These are phyloP conservation scores for Leptosphaerulina australis DNA, from an alignment of 2,329 filamentous ascomycete species.

Conservation along the genomic window DNA sequence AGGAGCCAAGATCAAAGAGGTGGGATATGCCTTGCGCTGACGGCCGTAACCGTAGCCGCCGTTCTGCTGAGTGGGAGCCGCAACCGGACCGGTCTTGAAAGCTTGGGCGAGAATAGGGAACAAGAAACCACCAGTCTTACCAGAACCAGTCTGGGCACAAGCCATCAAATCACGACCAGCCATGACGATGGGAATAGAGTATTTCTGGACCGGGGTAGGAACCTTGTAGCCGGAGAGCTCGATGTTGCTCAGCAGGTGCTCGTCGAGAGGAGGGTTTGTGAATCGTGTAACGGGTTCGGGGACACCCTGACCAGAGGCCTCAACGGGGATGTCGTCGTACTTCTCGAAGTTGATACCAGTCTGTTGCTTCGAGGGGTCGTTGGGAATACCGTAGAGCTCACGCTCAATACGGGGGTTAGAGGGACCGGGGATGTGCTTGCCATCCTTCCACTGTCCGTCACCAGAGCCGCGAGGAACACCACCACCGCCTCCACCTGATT, in stretches of 20 bases:
- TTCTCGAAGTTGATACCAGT: conserved; percentile 99
- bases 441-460: conserved; percentile 94
- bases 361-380: conserved; percentile 93
- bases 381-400: conserved; percentile 88
- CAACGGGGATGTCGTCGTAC: conserved; percentile 98
- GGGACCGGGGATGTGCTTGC: conserved; percentile 92
- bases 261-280: conserved; percentile 92
- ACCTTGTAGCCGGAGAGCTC: conserved; percentile 92
- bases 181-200: conserved; percentile 99
- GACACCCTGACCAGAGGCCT: conserved; percentile 91
- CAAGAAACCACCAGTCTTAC: conserved; percentile 99
- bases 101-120: conserved; percentile 99
- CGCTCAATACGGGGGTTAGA: conserved; percentile 88
- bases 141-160: conserved; percentile 98
- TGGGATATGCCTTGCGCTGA: conserved; percentile 97
- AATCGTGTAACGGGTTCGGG: conserved; percentile 90
- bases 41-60: conserved; percentile 76
- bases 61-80: conserved; percentile 66
- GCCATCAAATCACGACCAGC: conserved; percentile 98
- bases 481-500: conserved; percentile 58
- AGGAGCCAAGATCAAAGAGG: conserved; percentile 91
- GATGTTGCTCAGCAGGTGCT: conserved; percentile 92
- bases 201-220: conserved; percentile 97
- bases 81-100: conserved; percentile 84
- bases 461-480: conserved; percentile 78